Evolutionary conservation across 139 green algal genomes (phyloP), one percentile per base, ranked within the genome.

Genomic region (Chlorella sp.): DNA sequence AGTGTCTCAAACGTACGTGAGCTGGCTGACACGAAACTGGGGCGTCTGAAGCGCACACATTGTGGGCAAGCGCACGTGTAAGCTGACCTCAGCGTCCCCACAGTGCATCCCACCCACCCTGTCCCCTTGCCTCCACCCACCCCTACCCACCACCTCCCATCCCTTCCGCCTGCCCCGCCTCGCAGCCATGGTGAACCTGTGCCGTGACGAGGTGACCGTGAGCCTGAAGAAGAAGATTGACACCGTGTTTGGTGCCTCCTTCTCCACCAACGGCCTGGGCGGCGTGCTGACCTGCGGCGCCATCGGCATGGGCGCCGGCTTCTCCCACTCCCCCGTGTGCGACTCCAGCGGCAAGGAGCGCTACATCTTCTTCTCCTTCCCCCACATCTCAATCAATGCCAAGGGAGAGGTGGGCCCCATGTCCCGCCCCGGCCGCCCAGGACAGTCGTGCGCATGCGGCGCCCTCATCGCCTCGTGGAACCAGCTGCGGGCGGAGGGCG

Each of bases 301-400:
- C 36, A 97, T 95, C 11, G 95, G 95, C 79, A 81, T 97, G 24
- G 87, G 89, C n/a, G 95, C 95, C 37, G 95, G 94, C 76, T 89
- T 97, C 40, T 92, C 83, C 36, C 95, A 96, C 91, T 89, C 93
- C 3, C 95, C 95, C n/a, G 84, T 88, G 18, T 88, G 78, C 75
- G 78, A 69, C 34, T 61, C 48, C 82, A 86, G n/a, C 75, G 96
- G 96, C 89, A 95, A 95, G 88, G 96, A 98, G 91, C 93, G 95
- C 79, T 97, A 98, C 89, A 95, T 99, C 40, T 98, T 99, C 94
- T 98, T 98, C 87, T 96, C 94, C 88, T 97, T 98, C 91, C 96
- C 96, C 39, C 96, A 98, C 94, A 97, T 98, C 88, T 28, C 92
- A 88, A 96, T 98, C 60, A 95, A 97, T 92, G 92, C 92, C 39